Evolutionary conservation across 306 rosid species (phyloP), one percentile per base, ranked within the genome.

Genomic region (Dalbergia cultrata): DNA sequence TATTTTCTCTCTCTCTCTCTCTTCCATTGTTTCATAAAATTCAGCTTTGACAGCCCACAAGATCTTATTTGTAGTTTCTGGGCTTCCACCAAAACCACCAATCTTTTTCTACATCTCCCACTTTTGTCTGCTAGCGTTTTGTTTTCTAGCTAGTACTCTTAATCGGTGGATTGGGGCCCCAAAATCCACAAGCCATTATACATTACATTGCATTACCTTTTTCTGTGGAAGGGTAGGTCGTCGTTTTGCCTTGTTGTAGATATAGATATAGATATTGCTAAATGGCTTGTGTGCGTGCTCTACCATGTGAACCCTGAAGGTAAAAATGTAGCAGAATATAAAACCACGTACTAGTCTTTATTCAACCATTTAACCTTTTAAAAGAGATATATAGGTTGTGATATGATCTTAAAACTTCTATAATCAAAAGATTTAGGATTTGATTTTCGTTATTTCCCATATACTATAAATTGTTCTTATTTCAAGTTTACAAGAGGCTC

Each of bases 41-140:
- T 84, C 90, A 74, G 67, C 87, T 84, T 74, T 78, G 86, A 76
- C 90, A 86, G 92, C 97, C 93, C 97, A 92, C 97, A 92, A 83
- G 85, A 92, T 90, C 77, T 60, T 16, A 19, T 56, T 33, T 65
- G 75, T 17, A 56, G 75, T 54, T 9, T 71, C 59, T 76, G 82
- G 62, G 69, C 70, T 69, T 44, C 58, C 71, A 68, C 79, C 84
- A 71, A 88, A 84, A 83, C 92, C 84, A 74, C 86, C 79, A 13
- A 35, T 82, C 34, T 72, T 35, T 34, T 22, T 57, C 74, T 66
- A 16, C 75, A 64, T 77, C 80, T 73, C 56, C 74, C 17, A 49
- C 56, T 5, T 76, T 87, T 88, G 92, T 86, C 90, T 56, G 13
- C 39, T 84, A 68, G 62, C 44, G 59, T 87, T 54, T 74, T 13